Conservation (phyloP, 2,329 filamentous ascomycete species). For the Chaetomium sp. region DNA sequence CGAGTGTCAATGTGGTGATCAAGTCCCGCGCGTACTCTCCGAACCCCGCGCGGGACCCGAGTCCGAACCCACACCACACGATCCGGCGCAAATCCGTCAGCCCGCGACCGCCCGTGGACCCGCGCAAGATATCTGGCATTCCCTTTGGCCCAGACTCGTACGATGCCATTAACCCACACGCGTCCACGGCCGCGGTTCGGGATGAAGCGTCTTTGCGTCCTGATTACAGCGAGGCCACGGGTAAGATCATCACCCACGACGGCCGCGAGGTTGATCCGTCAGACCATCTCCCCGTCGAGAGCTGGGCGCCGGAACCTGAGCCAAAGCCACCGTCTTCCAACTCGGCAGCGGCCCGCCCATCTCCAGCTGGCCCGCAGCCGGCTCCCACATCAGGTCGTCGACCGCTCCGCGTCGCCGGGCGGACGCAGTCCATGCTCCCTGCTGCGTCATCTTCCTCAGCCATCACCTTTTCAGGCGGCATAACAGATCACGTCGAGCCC, state of each 20-base stretch:
- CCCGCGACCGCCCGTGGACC: slow-evolving; percentile 51
- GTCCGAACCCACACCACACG: slow-evolving; percentile 37
- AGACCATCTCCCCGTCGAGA: slow-evolving; percentile 70
- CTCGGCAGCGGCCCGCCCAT: slow-evolving; percentile 34
- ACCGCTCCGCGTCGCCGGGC: slow-evolving; percentile 42
- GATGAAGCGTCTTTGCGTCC: slow-evolving; percentile 27
- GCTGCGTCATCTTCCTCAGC: slow-evolving; percentile 19
- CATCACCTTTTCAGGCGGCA: slow-evolving; percentile 26
- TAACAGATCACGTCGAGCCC: slow-evolving; percentile 30
- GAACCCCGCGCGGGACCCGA: slow-evolving; percentile 28
- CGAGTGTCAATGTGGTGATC: slow-evolving; percentile 28
- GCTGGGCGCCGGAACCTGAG: slow-evolving; percentile 72
- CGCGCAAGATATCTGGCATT: slow-evolving; percentile 51
- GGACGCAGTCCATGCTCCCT: slow-evolving; percentile 43
- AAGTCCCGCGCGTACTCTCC: slow-evolving; percentile 40
- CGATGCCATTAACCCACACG: slow-evolving; percentile 60
- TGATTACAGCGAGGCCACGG: slow-evolving; percentile 48
- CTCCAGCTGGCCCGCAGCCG: slow-evolving; percentile 47
- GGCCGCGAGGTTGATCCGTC: slow-evolving; percentile 74
- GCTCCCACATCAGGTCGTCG: slow-evolving; percentile 46
- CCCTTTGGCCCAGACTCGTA: slow-evolving; percentile 74
- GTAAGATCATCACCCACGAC: slow-evolving; percentile 69
- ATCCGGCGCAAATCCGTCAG: slow-evolving; percentile 69
- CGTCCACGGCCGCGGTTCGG: slow-evolving; percentile 33
- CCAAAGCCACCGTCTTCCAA: slow-evolving; percentile 42